phyloP scores from a whole-genome alignment of 1,284 basidiomycete species.

The Tylopilus orsonianus region DNA sequence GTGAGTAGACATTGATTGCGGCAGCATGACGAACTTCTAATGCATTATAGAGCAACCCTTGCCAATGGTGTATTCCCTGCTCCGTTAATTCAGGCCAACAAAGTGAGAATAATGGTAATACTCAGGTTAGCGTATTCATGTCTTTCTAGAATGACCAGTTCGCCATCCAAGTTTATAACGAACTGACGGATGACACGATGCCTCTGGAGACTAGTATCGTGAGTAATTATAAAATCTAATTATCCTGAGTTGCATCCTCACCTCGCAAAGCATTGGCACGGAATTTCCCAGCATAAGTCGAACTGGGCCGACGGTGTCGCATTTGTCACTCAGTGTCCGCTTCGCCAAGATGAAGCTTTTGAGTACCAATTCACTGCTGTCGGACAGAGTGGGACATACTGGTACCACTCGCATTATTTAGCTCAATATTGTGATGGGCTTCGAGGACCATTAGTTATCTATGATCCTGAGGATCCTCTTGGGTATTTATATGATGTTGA shows the following conservation, averaged over 20 bases:
- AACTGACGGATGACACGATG: constrained; percentile 18
- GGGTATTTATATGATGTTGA: constrained; percentile 32
- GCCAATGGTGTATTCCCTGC: constrained; percentile 27
- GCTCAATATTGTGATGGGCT: constrained; percentile 21
- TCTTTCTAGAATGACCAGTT: constrained; percentile 9
- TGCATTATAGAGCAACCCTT: constrained; percentile 7
- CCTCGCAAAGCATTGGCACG: constrained; percentile 29
- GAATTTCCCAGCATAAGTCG: constrained; percentile 21
- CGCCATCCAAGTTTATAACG: constrained; percentile 18
- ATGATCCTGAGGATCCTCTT: constrained; percentile 34
- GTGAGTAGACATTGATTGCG: constrained; percentile 8
- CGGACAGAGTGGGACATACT: constrained; percentile 43
- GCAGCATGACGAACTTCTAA: neutral
- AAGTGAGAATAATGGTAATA: too few relatives aligned
- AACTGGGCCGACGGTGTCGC: constrained; percentile 25
- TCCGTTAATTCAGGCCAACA: constrained; percentile 32
- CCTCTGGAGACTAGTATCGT: constrained; percentile 30
- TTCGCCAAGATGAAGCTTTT: constrained; percentile 22
- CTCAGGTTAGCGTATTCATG: too few relatives aligned
- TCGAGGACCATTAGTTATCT: constrained; percentile 23
- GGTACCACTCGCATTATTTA: constrained; percentile 44
- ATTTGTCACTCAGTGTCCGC: constrained; percentile 28
- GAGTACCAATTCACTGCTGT: constrained; percentile 29
- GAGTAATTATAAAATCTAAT: constrained; percentile 6
- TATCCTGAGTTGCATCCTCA: neutral